Evolutionary conservation across 371 early-diverging fungal genomes (phyloP), one percentile per base, ranked within the genome.

Genomic region (Quaeritorhiza haematococci): DNA sequence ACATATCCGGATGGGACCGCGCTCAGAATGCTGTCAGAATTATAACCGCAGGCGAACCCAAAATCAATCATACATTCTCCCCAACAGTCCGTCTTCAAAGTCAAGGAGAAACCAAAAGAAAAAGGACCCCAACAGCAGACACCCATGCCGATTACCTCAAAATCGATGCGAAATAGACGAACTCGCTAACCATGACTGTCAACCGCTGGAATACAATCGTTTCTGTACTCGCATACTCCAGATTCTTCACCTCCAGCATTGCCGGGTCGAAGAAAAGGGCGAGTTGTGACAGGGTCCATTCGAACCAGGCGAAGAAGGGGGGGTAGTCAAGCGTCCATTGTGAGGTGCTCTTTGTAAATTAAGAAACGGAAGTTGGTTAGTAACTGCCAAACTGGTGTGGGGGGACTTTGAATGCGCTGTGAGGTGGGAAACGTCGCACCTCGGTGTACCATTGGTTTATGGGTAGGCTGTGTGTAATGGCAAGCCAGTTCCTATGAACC

Each of bases 401-500:
- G 35, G 45, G 29, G 41, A 38, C 3, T 19, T 49, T 23, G 21
- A 68, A 61, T 15, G 3, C 15, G n/a, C 8, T n/a, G 42, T 15
- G 13, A 15, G 30, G 3, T 50, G 4, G 19, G 17, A 49, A 26
- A 5, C 29, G 38, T 35, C 23, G 10, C 74, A 89, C 89, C 74
- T 95, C 94, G 62, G 73, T 76, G 64, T 97, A 97, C 98, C 98
- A 97, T 56, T 84, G 49, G 10, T 71, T 66, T 26, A 92, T 67
- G 2, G 96, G 92, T 23, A 93, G 73, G 47, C 83, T 82, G 59
- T 85, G 74, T 3, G 98, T 97, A 55, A 97, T 89, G 33, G 96
- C 96, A 26, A 97, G 80, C 98, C 98, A 97, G 73, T 97, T 95
- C 53, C 98, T 83, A 74, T 97, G 98, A 3, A 97, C 98, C 69